phyloP scores from a whole-genome alignment of 2,329 filamentous ascomycete species.

The Sporothrix euskadiensis region DNA sequence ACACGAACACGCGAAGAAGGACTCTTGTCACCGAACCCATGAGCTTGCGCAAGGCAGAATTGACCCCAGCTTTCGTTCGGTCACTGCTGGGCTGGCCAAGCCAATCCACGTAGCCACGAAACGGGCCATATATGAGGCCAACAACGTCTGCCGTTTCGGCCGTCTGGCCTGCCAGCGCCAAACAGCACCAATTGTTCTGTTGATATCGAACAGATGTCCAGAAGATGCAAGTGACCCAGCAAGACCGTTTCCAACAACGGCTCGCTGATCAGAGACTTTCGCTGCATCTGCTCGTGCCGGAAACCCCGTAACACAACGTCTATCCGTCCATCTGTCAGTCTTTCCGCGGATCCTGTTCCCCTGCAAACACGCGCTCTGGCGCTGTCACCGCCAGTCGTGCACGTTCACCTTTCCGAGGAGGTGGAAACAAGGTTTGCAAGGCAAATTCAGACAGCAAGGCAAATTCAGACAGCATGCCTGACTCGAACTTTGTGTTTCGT shows the following conservation, averaged over 20 bases:
- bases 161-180: not conserved
- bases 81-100: not conserved
- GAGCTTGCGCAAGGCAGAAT: conserved; percentile 9
- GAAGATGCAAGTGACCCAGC: not conserved
- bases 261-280: not conserved
- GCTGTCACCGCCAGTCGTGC: not conserved
- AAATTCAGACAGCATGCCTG: not conserved
- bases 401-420: not conserved
- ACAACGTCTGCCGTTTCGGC: not conserved
- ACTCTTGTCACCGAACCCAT: conserved; percentile 6
- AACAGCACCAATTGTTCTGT: not conserved
- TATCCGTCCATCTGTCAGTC: not conserved
- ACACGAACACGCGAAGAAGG: not conserved
- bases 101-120: not conserved
- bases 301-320: not conserved
- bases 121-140: not conserved
- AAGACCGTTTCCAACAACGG: not conserved
- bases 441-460: not conserved
- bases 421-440: not conserved
- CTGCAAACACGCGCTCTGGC: not conserved
- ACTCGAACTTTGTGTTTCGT: not conserved
- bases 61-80: not conserved
- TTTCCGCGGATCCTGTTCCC: not conserved
- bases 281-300: not conserved
- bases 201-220: not conserved